Percentiles rank a stretch among this genome's conserved stretches.
These are phyloP conservation scores for Mycena metata DNA, from an alignment of 768 basidiomycete genomes.

Conservation along the genomic window DNA sequence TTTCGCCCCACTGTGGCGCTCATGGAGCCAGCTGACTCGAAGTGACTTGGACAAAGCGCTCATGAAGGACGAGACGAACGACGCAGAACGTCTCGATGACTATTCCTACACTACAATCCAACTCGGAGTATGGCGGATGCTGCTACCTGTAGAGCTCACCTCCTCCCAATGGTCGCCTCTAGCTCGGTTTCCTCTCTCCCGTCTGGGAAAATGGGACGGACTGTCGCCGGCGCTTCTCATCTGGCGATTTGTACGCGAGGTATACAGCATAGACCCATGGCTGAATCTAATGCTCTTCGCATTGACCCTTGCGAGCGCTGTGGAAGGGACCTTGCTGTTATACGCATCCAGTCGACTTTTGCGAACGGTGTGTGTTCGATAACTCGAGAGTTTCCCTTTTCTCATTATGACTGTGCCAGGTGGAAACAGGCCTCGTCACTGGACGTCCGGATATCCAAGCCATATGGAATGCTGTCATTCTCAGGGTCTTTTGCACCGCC, in stretches of 20 bases:
- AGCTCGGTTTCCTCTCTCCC: background rate
- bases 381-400: background rate
- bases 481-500: background rate
- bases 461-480: background rate
- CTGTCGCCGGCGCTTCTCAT: background rate
- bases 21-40: too few relatives aligned
- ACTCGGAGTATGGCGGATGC: slow-evolving; percentile 26
- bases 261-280: background rate
- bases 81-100: slow-evolving; percentile 1
- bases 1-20: too few relatives aligned
- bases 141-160: background rate
- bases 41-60: too few relatives aligned
- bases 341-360: slow-evolving; percentile 5
- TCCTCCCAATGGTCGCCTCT: background rate
- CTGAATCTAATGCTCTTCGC: background rate
- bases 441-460: background rate
- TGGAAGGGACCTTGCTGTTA: slow-evolving; percentile 13
- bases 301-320: background rate
- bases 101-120: slow-evolving; percentile 8
- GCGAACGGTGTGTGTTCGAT: background rate
- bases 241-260: slow-evolving; percentile 12
- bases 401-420: background rate
- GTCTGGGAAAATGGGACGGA: background rate
- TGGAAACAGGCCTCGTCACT: slow-evolving; percentile 3
- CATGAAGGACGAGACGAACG: background rate